phyloP scores from a whole-genome alignment of 2,329 filamentous ascomycete genomes.

The Exophiala viscosa region DNA sequence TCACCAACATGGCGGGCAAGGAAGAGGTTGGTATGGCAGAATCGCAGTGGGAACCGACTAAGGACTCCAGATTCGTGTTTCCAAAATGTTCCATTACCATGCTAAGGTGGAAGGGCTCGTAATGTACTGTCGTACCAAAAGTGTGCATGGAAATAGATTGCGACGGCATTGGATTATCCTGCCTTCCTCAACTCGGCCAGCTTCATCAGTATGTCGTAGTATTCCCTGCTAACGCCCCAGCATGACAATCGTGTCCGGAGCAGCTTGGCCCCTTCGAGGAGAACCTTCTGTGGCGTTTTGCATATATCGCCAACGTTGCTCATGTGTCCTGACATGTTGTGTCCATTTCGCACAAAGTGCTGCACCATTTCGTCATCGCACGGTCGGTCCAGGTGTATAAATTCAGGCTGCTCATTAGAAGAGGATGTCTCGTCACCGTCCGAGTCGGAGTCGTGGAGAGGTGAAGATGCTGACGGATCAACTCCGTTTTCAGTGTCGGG shows the following conservation, averaged over 20 bases:
- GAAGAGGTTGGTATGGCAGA: constrained; percentile 61
- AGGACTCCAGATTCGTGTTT: constrained; percentile 60
- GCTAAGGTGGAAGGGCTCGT: constrained; percentile 52
- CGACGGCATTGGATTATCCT: not conserved
- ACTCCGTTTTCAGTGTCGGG: not conserved
- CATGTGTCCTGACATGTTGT: constrained; percentile 50
- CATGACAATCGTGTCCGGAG: constrained; percentile 26
- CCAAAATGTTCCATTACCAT: constrained; percentile 67
- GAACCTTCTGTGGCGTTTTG: constrained; percentile 23
- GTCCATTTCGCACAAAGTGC: constrained; percentile 51
- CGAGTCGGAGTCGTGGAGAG: not conserved
- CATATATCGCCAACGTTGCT: constrained; percentile 49
- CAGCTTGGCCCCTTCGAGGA: constrained; percentile 25
- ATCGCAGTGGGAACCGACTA: constrained; percentile 58
- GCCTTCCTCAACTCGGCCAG: constrained; percentile 31
- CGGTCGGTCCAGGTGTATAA: constrained; percentile 54
- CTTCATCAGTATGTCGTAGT: constrained; percentile 33
- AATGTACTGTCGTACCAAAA: not conserved
- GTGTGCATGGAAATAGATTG: too few species aligned
- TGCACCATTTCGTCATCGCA: constrained; percentile 58
- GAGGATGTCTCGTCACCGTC: constrained; percentile 17
- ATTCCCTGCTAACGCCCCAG: constrained; percentile 37
- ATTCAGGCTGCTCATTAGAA: constrained; percentile 27
- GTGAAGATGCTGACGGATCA: not conserved
- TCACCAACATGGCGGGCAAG: constrained; percentile 60